Percentiles rank a stretch among this genome's conserved stretches.
Conservation (phyloP, 108 stramenopile species). For the Nitzschia palea region DNA sequence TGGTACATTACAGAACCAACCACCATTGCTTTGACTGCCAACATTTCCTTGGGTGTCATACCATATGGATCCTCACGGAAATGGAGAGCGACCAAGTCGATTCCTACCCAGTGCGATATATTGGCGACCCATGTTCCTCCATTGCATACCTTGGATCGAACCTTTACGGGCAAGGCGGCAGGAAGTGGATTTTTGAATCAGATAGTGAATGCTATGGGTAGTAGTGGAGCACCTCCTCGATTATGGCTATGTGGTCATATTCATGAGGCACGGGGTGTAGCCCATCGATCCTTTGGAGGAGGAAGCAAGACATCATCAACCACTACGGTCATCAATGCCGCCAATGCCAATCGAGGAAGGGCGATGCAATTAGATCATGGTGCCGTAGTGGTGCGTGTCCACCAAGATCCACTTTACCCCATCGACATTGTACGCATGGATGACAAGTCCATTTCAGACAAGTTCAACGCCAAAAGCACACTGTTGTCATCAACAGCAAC, state of each 20-base stretch:
- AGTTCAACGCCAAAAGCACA: no score
- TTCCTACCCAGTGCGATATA: constrained; percentile 57
- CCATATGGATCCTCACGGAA: constrained; percentile 50
- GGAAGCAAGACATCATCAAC: neutral
- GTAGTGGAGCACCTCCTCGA: constrained; percentile 32
- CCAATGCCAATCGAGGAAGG: constrained; percentile 72
- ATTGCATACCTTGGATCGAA: constrained; percentile 52
- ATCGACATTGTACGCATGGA: constrained; percentile 29
- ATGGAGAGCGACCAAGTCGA: constrained; percentile 9
- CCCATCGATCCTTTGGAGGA: constrained; percentile 28
- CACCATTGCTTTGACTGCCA: constrained; percentile 30
- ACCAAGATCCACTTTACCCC: neutral
- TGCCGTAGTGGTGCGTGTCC: constrained; percentile 50
- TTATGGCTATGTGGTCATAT: constrained; percentile 72
- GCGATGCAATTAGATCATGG: constrained; percentile 60
- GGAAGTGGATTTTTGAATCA: constrained; percentile 52
- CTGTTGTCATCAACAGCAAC: no score
- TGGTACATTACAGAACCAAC: constrained; percentile 44
- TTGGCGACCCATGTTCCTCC: constrained; percentile 72
- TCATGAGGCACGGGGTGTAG: constrained; percentile 67
- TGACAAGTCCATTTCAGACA: constrained; percentile 6
- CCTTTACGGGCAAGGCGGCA: constrained; percentile 53
- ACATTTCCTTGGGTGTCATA: constrained; percentile 38
- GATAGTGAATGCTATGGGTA: constrained; percentile 37
- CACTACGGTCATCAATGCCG: constrained; percentile 72